phyloP scores from a whole-genome alignment of 1,139 yeast species.

The Scheffersomyces titani region DNA sequence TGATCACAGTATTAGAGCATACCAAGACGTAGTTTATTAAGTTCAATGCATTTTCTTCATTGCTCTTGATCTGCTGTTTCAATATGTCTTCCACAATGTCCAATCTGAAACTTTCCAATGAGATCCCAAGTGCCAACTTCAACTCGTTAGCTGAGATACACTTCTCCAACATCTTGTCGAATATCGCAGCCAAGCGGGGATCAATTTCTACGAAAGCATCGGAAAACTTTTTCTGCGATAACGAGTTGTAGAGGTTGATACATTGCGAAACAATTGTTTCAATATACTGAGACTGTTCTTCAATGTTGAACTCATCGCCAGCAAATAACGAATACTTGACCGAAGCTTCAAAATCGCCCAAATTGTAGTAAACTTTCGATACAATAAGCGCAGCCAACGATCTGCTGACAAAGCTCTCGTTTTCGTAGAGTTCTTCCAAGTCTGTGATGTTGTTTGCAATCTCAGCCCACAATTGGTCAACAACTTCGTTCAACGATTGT shows the following conservation, averaged over 20 bases:
- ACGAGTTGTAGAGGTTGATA: conserved; percentile 74
- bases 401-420: conserved; percentile 71
- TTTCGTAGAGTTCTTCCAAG: conserved; percentile 90
- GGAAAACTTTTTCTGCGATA: conserved; percentile 56
- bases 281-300: conserved; percentile 76
- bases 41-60: conserved; percentile 49
- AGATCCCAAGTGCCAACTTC: conserved; percentile 85
- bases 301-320: conserved; percentile 76
- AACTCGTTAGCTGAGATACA: conserved; percentile 73
- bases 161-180: conserved; percentile 83
- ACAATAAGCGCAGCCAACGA: conserved; percentile 88
- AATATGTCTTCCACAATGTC: conserved; percentile 76
- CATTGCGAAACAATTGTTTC: conserved; percentile 95
- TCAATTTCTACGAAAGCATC: conserved; percentile 51
- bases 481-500: conserved; percentile 74
- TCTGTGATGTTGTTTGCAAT: conserved; percentile 87
- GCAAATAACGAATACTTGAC: conserved; percentile 88
- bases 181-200: conserved; percentile 63
- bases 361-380: conserved; percentile 91
- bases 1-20: conserved; percentile 64
- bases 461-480: conserved; percentile 96
- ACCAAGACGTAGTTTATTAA: conserved; percentile 76
- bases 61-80: conserved; percentile 37
- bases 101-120: conserved; percentile 83
- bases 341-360: conserved; percentile 91